These are phyloP conservation scores for Homolaphlyctis polyrhiza DNA, from an alignment of 371 early-diverging fungal genomes.

Conservation along the genomic window DNA sequence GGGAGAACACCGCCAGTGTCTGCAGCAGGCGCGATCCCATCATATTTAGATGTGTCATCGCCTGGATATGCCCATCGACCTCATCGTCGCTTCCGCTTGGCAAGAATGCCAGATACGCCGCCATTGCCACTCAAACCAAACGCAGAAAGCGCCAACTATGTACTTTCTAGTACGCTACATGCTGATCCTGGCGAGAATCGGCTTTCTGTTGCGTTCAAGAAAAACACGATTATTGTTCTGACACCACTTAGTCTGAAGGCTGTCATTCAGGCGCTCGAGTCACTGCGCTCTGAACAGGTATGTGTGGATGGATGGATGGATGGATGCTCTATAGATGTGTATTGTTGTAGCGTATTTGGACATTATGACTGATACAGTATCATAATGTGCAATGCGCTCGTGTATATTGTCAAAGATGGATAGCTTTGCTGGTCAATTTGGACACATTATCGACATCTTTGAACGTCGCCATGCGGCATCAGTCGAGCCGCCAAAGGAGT, in stretches of 20 bases:
- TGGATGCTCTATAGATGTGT: too few relatives aligned
- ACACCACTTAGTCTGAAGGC: neutral
- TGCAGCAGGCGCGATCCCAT: neutral
- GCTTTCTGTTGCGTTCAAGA: neutral
- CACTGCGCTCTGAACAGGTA: neutral
- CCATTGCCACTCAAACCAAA: neutral
- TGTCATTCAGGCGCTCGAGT: neutral
- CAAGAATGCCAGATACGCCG: neutral
- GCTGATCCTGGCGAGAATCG: conserved; percentile 2
- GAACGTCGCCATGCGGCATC: neutral
- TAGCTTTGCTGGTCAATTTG: neutral
- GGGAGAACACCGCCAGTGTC: neutral
- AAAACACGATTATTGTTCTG: neutral
- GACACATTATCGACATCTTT: neutral
- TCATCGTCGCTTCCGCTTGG: neutral
- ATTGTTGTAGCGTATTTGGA: too few relatives aligned
- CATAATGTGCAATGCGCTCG: too few relatives aligned
- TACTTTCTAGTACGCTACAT: neutral
- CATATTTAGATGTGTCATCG: too few relatives aligned
- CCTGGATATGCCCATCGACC: neutral
- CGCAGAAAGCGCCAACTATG: neutral
- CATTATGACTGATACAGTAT: too few relatives aligned
- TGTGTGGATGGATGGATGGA: too few relatives aligned
- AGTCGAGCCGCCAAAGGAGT: neutral
- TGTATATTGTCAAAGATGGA: too few relatives aligned